Conservation (phyloP, 2,329 filamentous ascomycete species). For the Truncatella angustata region DNA sequence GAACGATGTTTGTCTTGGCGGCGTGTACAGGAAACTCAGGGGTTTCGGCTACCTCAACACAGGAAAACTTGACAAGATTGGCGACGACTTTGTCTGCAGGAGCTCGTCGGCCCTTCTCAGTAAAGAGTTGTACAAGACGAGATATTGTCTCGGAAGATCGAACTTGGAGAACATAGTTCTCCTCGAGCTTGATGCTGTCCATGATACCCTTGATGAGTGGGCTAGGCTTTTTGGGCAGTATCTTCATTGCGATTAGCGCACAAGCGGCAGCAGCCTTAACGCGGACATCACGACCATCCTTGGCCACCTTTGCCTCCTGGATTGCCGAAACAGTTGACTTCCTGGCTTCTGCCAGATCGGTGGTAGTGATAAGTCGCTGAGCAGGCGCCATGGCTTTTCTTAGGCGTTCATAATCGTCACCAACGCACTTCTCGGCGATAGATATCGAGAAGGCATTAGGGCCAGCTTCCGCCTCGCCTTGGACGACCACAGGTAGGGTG, state of each 20-base stretch:
- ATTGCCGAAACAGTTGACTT: constrained; percentile 70
- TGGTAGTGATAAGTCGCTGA: constrained; percentile 78
- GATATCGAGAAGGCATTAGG: constrained; percentile 87
- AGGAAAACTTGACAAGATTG: constrained; percentile 96
- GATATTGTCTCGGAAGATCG: constrained; percentile 85
- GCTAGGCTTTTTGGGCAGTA: constrained; percentile 90
- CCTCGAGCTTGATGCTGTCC: constrained; percentile 96
- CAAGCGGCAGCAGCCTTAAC: constrained; percentile 85
- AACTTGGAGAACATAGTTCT: constrained; percentile 83
- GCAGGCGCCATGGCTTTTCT: constrained; percentile 87
- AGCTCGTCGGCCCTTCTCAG: constrained; percentile 72
- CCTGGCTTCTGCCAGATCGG: constrained; percentile 76
- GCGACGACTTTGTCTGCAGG: constrained; percentile 95
- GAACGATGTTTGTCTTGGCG: constrained; percentile 71
- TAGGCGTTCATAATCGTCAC: constrained; percentile 80
- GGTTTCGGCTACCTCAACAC: constrained; percentile 95
- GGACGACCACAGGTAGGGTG: constrained; percentile 82
- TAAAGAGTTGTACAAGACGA: constrained; percentile 81
- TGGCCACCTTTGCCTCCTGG: constrained; percentile 74
- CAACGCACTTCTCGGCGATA: constrained; percentile 85
- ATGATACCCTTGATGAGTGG: constrained; percentile 94
- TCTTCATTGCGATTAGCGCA: constrained; percentile 81
- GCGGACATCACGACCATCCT: constrained; percentile 79
- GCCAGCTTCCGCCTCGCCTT: constrained; percentile 88
- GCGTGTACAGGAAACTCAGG: constrained; percentile 90